Evolutionary conservation across 2,329 filamentous ascomycete species (phyloP).

Genomic region (Lojkania enalia): DNA sequence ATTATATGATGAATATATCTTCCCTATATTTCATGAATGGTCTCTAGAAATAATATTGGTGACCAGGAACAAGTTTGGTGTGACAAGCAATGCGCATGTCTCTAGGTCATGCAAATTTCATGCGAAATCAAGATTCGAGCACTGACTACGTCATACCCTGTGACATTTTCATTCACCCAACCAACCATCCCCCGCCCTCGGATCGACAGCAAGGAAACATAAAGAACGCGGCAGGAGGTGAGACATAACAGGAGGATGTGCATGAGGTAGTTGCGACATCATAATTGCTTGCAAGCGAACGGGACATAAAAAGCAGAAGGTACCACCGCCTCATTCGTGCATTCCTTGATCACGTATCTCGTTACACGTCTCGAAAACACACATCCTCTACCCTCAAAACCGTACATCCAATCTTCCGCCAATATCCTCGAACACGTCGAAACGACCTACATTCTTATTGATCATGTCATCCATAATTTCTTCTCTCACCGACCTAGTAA

Average conservation of each 20-base stretch:
- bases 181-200: not conserved
- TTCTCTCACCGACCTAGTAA: conserved; percentile 37
- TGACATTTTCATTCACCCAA: not conserved
- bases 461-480: conserved; percentile 40
- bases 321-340: not conserved
- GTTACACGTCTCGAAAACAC: not conserved
- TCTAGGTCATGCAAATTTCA: too few relatives aligned
- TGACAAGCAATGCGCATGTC: too few relatives aligned
- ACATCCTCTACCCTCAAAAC: not conserved
- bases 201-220: not conserved
- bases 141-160: not conserved
- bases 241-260: too few relatives aligned
- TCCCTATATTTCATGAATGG: too few relatives aligned
- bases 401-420: conserved; percentile 2
- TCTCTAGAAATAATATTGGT: too few relatives aligned
- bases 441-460: conserved; percentile 9
- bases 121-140: not conserved
- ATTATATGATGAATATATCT: conserved; percentile 1
- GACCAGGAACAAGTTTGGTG: too few relatives aligned
- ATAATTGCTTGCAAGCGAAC: conserved; percentile 3
- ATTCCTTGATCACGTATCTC: not conserved
- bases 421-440: conserved; percentile 2
- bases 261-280: conserved; percentile 21
- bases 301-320: not conserved
- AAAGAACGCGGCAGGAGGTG: too few relatives aligned